phyloP scores from a whole-genome alignment of 225 moss, liverwort and hornwort genomes.

The Bryum argenteum region DNA sequence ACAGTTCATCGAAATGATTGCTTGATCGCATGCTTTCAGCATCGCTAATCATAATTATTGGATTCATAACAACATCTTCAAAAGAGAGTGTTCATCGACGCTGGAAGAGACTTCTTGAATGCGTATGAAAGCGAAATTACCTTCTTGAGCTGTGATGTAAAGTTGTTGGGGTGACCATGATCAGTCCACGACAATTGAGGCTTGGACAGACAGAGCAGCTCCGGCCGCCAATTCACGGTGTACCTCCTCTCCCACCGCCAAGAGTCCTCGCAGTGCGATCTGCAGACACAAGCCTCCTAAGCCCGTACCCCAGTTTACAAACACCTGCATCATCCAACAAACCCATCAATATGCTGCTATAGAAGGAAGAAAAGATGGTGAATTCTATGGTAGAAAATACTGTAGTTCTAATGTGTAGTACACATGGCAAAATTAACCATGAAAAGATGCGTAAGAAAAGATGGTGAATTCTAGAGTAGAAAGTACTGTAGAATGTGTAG shows the following conservation, averaged over 20 bases:
- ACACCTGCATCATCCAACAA: conserved; percentile 50
- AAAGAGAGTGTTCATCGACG: too few relatives aligned
- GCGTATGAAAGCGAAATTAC: conserved; percentile 22
- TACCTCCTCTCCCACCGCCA: conserved; percentile 81
- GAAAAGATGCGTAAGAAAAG: too few relatives aligned
- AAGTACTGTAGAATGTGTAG: too few relatives aligned
- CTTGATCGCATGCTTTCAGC: too few relatives aligned
- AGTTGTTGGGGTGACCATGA: conserved; percentile 58
- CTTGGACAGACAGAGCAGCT: conserved; percentile 83
- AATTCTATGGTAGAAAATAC: too few relatives aligned
- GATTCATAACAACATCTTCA: too few relatives aligned
- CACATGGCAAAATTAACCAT: too few relatives aligned
- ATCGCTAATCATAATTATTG: background rate
- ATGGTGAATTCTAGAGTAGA: too few relatives aligned
- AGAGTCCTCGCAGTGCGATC: conserved; percentile 76
- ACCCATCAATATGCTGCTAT: too few relatives aligned
- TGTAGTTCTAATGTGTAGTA: too few relatives aligned
- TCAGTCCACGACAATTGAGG: conserved; percentile 60
- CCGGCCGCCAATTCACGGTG: conserved; percentile 96
- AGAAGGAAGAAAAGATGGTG: too few relatives aligned
- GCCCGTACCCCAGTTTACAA: conserved; percentile 97
- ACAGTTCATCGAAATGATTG: background rate
- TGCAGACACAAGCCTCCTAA: conserved; percentile 91
- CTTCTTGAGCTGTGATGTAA: conserved; percentile 94
- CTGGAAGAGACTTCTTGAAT: too few relatives aligned